A percentile compares a stretch with the other conserved stretches of the same genome.
Conservation (phyloP, 2,329 filamentous ascomycete species). For the Mariannaea elegans region DNA sequence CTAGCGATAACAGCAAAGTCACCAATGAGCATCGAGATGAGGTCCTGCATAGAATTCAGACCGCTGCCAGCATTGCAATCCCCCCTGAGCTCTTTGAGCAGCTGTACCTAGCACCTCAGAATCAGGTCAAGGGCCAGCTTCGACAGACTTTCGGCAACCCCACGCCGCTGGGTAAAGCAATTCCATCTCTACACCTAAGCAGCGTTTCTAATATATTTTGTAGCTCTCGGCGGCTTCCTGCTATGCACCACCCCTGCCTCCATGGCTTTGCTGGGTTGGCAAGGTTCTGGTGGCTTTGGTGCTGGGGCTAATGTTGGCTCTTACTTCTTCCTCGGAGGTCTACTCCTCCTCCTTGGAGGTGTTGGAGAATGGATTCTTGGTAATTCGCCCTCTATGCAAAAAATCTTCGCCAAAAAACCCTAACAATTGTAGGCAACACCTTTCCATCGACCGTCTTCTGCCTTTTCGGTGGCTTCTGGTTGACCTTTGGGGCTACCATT, state of each 20-base stretch:
- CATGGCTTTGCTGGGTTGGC: slow-evolving; percentile 43
- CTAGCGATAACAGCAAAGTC: slow-evolving; percentile 16
- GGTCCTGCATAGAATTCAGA: slow-evolving; percentile 36
- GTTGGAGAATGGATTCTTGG: slow-evolving; percentile 60
- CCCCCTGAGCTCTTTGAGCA: slow-evolving; percentile 63
- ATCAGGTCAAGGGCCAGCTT: slow-evolving; percentile 54
- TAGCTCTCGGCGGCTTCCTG: slow-evolving; percentile 43
- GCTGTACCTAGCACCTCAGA: slow-evolving; percentile 59
- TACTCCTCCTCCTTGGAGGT: slow-evolving; percentile 56
- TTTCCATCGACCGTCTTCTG: slow-evolving; percentile 63
- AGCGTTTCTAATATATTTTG: background rate
- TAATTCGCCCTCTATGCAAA: slow-evolving; percentile 11
- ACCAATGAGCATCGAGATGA: slow-evolving; percentile 28
- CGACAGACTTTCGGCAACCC: slow-evolving; percentile 62
- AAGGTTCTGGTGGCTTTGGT: slow-evolving; percentile 42
- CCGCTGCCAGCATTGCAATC: slow-evolving; percentile 55
- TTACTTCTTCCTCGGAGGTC: slow-evolving; percentile 56
- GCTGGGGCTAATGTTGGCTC: slow-evolving; percentile 46
- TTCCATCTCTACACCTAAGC: fast-evolving
- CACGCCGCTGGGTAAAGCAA: slow-evolving; percentile 51
- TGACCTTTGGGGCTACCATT: slow-evolving; percentile 59
- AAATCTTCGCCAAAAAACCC: background rate
- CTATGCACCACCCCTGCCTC: slow-evolving; percentile 42
- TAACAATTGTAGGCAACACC: slow-evolving; percentile 52
- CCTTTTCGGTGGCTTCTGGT: slow-evolving; percentile 59